Conservation (phyloP, 1,139 yeast species). For the Sugiyamaella paludigena region DNA sequence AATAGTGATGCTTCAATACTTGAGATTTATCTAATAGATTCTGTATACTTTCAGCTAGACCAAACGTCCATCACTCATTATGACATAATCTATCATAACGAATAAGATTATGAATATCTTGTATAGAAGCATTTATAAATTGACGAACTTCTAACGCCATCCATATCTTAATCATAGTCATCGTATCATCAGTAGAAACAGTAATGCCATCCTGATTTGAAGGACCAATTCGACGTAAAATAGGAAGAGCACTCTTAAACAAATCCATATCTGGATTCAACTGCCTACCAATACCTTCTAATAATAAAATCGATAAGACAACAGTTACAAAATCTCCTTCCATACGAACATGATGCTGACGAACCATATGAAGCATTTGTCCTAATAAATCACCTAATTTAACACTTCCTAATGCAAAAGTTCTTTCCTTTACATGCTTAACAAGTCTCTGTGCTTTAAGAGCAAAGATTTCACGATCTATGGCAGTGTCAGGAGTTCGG, state of each 20-base stretch:
- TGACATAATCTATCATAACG: constrained; percentile 62
- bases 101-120: constrained; percentile 59
- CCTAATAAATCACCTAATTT: constrained; percentile 89
- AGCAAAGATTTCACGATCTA: constrained; percentile 81
- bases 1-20: no score
- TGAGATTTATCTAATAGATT: no score
- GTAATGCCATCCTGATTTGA: constrained; percentile 49
- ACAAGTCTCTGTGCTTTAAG: constrained; percentile 82
- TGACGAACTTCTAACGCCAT: constrained; percentile 84
- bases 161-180: constrained; percentile 90
- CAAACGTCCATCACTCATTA: constrained; percentile 46
- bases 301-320: constrained; percentile 78
- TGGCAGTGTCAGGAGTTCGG: constrained; percentile 88
- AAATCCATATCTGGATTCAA: constrained; percentile 89
- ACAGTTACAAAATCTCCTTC: constrained; percentile 96
- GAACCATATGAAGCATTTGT: constrained; percentile 84
- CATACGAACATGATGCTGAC: constrained; percentile 93
- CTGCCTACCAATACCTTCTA: constrained; percentile 95
- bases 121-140: constrained; percentile 79
- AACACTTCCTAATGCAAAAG: constrained; percentile 89
- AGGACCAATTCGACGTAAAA: constrained; percentile 76
- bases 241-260: constrained; percentile 92
- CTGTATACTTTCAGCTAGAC: no score
- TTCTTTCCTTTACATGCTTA: constrained; percentile 73
- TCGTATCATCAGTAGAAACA: constrained; percentile 41